These are phyloP conservation scores for Salvia miltiorrhiza DNA, from an alignment of 257 asterid species.

Conservation along the genomic window DNA sequence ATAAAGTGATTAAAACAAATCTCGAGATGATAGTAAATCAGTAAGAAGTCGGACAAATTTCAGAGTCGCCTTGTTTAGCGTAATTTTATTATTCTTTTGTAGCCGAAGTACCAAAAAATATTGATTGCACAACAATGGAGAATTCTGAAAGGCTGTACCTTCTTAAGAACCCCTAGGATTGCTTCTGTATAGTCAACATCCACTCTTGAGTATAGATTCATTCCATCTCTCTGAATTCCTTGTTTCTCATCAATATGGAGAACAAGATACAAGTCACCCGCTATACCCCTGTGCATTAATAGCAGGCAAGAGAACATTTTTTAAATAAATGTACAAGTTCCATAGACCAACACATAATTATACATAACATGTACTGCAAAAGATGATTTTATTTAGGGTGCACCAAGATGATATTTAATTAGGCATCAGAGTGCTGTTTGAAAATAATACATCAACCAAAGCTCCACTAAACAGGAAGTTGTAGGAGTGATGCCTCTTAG, in stretches of 20 bases:
- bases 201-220: slow-evolving; percentile 74
- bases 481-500: slow-evolving; percentile 3
- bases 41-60: background rate
- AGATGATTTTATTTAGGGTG: background rate
- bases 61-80: background rate
- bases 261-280: slow-evolving; percentile 81
- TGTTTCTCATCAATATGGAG: slow-evolving; percentile 60
- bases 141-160: slow-evolving; percentile 47
- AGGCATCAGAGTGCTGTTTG: background rate
- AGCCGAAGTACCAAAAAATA: background rate
- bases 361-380: background rate
- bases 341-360: slow-evolving; percentile 9
- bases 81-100: background rate
- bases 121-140: background rate
- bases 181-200: slow-evolving; percentile 82
- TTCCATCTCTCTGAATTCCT: slow-evolving; percentile 85
- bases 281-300: slow-evolving; percentile 53
- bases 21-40: slow-evolving; percentile 9
- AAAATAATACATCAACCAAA: background rate
- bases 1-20: background rate
- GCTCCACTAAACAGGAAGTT: background rate
- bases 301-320: slow-evolving; percentile 17
- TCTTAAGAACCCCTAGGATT: slow-evolving; percentile 71
- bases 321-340: slow-evolving; percentile 1
- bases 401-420: background rate